Evolutionary conservation across 78 protist species (phyloP).

Genomic region (Trichosphaerium sp.): DNA sequence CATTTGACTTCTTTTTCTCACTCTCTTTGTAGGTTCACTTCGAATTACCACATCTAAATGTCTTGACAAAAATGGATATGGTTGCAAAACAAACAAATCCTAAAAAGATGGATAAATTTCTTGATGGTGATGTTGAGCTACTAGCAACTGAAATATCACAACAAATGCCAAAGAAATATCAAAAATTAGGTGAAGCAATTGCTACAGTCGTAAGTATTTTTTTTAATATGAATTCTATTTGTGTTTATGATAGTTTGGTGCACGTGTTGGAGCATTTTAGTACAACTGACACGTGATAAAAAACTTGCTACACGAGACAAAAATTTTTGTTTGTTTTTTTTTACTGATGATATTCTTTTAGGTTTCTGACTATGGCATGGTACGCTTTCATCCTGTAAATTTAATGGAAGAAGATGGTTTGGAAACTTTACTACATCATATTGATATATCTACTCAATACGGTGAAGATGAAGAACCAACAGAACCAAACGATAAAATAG

Average conservation of each 20-base stretch:
- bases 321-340: not conserved
- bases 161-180: conserved; percentile 12
- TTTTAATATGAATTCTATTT: not conserved
- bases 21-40: conserved; percentile 10
- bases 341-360: not conserved
- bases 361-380: conserved; percentile 70
- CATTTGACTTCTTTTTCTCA: not conserved
- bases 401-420: conserved; percentile 38
- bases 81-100: conserved; percentile 7
- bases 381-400: conserved; percentile 67
- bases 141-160: not conserved
- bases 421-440: conserved; percentile 17
- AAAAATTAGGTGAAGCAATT: conserved; percentile 39
- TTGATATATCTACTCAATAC: conserved; percentile 75
- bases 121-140: not conserved
- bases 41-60: conserved; percentile 87
- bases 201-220: conserved; percentile 12
- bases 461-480: conserved; percentile 79
- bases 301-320: not conserved
- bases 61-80: conserved; percentile 84
- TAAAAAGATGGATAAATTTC: not conserved
- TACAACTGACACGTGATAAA: not conserved
- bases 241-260: not conserved
- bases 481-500: conserved; percentile 16
- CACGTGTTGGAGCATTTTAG: not conserved